Percentiles rank a stretch among this genome's conserved stretches.
phyloP scores from a whole-genome alignment of 371 early-diverging fungal species.

The Smittium culicis region DNA sequence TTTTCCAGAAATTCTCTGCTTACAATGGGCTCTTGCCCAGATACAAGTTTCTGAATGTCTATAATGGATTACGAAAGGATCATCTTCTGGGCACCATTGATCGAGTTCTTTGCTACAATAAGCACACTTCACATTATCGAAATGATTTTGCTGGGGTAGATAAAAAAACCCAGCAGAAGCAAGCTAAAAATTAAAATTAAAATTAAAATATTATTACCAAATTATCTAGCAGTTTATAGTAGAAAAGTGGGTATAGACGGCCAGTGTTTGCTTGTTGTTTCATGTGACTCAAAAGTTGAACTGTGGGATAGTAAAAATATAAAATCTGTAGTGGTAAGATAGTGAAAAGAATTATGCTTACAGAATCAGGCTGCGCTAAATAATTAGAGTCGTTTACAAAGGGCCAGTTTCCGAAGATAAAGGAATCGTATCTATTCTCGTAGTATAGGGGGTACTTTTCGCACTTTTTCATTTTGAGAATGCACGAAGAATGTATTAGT shows the following conservation, averaged over 20 bases:
- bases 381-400: conserved; percentile 23
- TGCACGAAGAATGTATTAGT: no score
- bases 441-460: background rate
- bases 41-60: conserved; percentile 27
- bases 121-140: conserved; percentile 36
- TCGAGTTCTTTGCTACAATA: conserved; percentile 31
- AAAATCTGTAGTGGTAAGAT: background rate
- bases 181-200: conserved; percentile 18
- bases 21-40: conserved; percentile 29
- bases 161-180: conserved; percentile 35
- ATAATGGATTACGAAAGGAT: conserved; percentile 33
- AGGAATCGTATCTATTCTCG: conserved; percentile 4
- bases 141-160: conserved; percentile 24
- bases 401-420: conserved; percentile 17
- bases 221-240: no score
- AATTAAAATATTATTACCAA: no score
- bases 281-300: no score
- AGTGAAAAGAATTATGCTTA: background rate
- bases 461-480: background rate
- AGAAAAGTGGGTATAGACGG: no score
- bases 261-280: no score
- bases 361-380: conserved; percentile 26
- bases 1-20: conserved; percentile 14
- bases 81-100: conserved; percentile 34
- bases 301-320: no score